Evolutionary conservation across 2,329 filamentous ascomycete species (phyloP).

Genomic region (Alternaria brassicae): DNA sequence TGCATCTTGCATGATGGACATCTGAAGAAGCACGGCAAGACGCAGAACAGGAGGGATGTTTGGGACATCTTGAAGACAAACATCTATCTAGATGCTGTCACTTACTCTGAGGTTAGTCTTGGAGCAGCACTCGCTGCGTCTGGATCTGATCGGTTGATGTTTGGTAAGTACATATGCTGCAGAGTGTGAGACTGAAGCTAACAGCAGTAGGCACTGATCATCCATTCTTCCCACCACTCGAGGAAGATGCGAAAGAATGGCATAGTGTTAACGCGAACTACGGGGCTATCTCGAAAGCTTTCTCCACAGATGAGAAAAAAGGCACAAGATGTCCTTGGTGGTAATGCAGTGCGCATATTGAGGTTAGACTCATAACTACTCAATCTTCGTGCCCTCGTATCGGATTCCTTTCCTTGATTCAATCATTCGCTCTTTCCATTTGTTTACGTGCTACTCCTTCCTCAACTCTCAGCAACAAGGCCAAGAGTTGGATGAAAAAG

Average conservation of each 20-base stretch:
- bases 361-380: constrained; percentile 25
- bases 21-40: constrained; percentile 69
- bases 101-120: constrained; percentile 78
- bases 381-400: not conserved
- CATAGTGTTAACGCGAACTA: constrained; percentile 70
- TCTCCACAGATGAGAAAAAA: constrained; percentile 56
- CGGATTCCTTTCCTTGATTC: too few species aligned
- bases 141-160: constrained; percentile 75
- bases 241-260: constrained; percentile 69
- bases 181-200: constrained; percentile 5
- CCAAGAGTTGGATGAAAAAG: not conserved
- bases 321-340: constrained; percentile 64
- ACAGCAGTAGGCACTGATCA: constrained; percentile 73
- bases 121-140: constrained; percentile 72
- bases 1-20: constrained; percentile 84
- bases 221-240: constrained; percentile 82
- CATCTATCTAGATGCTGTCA: constrained; percentile 86
- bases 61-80: constrained; percentile 75
- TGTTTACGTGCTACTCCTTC: not conserved
- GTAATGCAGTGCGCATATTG: constrained; percentile 65
- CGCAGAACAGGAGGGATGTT: constrained; percentile 62
- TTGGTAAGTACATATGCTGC: constrained; percentile 59
- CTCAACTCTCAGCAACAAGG: not conserved
- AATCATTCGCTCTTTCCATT: not conserved
- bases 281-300: constrained; percentile 61